A percentile compares a stretch with the other conserved stretches of the same genome.
Conservation (phyloP, 768 basidiomycete species). For the Suillus subluteus region DNA sequence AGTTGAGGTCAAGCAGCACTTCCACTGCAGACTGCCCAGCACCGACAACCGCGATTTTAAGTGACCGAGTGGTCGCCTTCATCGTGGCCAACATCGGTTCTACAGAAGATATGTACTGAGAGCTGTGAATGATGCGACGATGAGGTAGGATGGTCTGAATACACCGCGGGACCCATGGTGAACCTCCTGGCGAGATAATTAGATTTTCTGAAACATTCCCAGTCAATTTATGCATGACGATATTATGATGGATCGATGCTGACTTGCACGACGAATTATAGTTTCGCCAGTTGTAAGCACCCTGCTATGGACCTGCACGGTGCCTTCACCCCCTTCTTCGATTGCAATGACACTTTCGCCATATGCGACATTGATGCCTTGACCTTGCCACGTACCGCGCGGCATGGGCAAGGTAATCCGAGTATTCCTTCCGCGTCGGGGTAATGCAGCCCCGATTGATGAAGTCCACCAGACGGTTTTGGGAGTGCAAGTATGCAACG, state of each 20-base stretch:
- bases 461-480: conserved; percentile 52
- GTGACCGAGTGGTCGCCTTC: conserved; percentile 27
- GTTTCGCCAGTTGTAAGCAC: conserved; percentile 40
- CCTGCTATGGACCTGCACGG: conserved; percentile 43
- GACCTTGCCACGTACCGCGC: conserved; percentile 45
- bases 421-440: conserved; percentile 55
- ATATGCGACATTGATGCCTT: conserved; percentile 47
- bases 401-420: conserved; percentile 59
- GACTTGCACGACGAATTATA: conserved; percentile 41
- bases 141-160: conserved; percentile 36
- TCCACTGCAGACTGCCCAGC: conserved; percentile 54
- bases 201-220: conserved; percentile 41
- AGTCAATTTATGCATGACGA: conserved; percentile 3
- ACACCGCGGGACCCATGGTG: conserved; percentile 45
- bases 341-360: conserved; percentile 51
- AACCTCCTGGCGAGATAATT: conserved; percentile 54
- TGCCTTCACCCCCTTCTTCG: conserved; percentile 34
- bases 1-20: conserved; percentile 47
- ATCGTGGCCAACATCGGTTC: conserved; percentile 36
- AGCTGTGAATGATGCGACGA: conserved; percentile 47
- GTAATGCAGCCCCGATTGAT: conserved; percentile 56
- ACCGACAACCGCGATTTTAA: conserved; percentile 49
- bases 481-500: conserved; percentile 53
- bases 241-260: conserved; percentile 19
- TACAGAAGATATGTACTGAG: conserved; percentile 45